Percentiles rank a stretch among this genome's conserved stretches.
Conservation (phyloP, 1,284 basidiomycete species). For the Schizopora paradoxa region DNA sequence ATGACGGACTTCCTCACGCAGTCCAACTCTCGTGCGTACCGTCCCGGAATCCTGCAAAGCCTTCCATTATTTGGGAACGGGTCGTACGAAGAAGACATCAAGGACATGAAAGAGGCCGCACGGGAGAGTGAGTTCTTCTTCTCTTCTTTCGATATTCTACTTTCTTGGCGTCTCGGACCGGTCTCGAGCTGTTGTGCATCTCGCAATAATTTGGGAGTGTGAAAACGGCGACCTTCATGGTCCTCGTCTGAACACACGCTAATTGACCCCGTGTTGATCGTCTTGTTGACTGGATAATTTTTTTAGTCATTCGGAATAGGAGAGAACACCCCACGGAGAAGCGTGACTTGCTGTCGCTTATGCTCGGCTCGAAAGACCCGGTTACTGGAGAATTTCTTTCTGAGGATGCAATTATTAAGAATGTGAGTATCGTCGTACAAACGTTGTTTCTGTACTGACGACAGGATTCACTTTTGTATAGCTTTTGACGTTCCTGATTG, state of each 20-base stretch:
- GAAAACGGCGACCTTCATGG: no score
- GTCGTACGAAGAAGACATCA: slow-evolving; percentile 37
- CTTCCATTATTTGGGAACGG: slow-evolving; percentile 31
- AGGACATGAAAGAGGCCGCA: slow-evolving; percentile 35
- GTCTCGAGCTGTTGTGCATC: background rate
- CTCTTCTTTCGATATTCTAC: background rate
- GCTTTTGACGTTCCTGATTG: slow-evolving; percentile 30
- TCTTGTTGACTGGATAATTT: slow-evolving; percentile 3
- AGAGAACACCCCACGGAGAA: slow-evolving; percentile 34
- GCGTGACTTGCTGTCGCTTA: slow-evolving; percentile 41
- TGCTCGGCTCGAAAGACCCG: slow-evolving; percentile 42
- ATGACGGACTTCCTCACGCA: slow-evolving; percentile 40
- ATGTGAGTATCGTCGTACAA: slow-evolving; percentile 27
- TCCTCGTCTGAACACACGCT: no score
- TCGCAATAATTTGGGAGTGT: no score
- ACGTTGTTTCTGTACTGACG: background rate
- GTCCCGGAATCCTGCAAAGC: slow-evolving; percentile 34
- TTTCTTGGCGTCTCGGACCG: background rate
- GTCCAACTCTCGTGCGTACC: slow-evolving; percentile 31
- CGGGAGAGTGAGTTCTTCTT: slow-evolving; percentile 29
- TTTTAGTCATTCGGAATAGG: slow-evolving; percentile 35
- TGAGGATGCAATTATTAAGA: slow-evolving; percentile 39
- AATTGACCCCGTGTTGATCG: slow-evolving; percentile 3
- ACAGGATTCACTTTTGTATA: background rate
- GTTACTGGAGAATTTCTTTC: slow-evolving; percentile 39